Percentiles rank a stretch among this genome's conserved stretches.
Conservation (phyloP, 495 filamentous ascomycete genomes). For the Penicillium coffeae region DNA sequence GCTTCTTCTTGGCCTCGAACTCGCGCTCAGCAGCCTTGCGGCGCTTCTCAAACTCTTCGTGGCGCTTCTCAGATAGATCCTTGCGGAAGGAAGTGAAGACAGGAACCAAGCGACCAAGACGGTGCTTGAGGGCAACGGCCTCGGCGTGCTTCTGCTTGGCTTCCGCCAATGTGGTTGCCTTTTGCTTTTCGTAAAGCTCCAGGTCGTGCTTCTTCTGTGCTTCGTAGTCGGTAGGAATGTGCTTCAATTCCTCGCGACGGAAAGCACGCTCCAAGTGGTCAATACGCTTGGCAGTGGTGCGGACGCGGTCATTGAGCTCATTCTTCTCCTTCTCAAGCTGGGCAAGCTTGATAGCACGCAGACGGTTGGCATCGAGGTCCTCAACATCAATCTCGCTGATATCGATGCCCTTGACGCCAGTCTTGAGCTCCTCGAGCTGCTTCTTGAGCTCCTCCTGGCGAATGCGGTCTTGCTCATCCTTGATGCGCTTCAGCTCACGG, state of each 20-base stretch:
- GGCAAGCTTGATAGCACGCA: constrained; percentile 89
- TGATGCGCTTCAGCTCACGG: constrained; percentile 81
- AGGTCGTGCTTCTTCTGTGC: constrained; percentile 76
- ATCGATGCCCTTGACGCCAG: constrained; percentile 75
- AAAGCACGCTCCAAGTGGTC: constrained; percentile 97
- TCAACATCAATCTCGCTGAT: constrained; percentile 71
- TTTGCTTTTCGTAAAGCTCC: constrained; percentile 73
- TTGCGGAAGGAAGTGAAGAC: constrained; percentile 77
- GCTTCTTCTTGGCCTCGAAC: constrained; percentile 81
- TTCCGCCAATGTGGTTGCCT: constrained; percentile 71
- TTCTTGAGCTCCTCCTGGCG: constrained; percentile 92
- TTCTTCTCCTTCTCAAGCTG: constrained; percentile 98
- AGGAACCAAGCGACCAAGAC: constrained; percentile 75
- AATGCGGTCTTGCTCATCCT: constrained; percentile 86
- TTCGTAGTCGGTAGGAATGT: constrained; percentile 82
- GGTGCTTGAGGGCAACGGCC: constrained; percentile 87
- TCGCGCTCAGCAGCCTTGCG: constrained; percentile 85
- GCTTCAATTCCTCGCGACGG: constrained; percentile 90
- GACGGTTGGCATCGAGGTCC: constrained; percentile 80
- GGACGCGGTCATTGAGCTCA: constrained; percentile 80
- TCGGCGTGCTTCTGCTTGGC: constrained; percentile 84
- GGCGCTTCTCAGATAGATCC: constrained; percentile 75
- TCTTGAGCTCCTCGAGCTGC: constrained; percentile 92
- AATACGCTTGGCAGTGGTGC: constrained; percentile 89
- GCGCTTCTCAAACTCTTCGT: constrained; percentile 92